Percentiles rank a stretch among this genome's conserved stretches.
phyloP scores from a whole-genome alignment of 2,329 filamentous ascomycete genomes.

The Fusarium gaditjirri region DNA sequence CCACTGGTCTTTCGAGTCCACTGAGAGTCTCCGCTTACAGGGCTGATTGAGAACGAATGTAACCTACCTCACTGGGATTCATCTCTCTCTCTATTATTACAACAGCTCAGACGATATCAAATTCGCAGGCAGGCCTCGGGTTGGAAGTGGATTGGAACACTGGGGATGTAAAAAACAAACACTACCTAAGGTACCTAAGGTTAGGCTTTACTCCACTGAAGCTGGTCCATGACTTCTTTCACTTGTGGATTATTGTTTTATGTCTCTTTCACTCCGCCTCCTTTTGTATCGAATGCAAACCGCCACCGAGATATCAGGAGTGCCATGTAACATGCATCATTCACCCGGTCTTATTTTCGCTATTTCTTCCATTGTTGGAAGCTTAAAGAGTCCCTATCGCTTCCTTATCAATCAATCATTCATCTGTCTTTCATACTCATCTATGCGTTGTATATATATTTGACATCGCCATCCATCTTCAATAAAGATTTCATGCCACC shows the following conservation, averaged over 20 bases:
- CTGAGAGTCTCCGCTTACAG: constrained; percentile 26
- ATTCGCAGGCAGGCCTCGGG: not conserved
- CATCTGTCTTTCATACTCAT: not conserved
- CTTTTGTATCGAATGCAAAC: not conserved
- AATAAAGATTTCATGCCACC: constrained; percentile 3
- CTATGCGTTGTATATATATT: not conserved
- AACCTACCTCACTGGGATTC: not conserved
- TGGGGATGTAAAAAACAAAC: not conserved
- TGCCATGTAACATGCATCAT: not conserved
- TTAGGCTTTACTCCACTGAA: not conserved
- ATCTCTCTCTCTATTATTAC: not conserved
- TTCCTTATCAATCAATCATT: not conserved
- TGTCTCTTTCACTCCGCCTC: not conserved
- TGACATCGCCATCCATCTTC: not conserved
- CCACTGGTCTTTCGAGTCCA: not conserved
- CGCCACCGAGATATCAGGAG: not conserved
- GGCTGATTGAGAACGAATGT: constrained; percentile 17
- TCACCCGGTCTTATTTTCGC: not conserved
- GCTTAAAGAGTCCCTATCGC: not conserved
- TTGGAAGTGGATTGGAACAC: not conserved
- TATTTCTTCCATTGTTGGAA: not conserved
- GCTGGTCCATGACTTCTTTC: not conserved
- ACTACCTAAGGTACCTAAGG: no score
- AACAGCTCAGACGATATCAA: not conserved
- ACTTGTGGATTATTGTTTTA: not conserved